phyloP scores from a whole-genome alignment of 306 rosid genomes.

The Neltuma alba region DNA sequence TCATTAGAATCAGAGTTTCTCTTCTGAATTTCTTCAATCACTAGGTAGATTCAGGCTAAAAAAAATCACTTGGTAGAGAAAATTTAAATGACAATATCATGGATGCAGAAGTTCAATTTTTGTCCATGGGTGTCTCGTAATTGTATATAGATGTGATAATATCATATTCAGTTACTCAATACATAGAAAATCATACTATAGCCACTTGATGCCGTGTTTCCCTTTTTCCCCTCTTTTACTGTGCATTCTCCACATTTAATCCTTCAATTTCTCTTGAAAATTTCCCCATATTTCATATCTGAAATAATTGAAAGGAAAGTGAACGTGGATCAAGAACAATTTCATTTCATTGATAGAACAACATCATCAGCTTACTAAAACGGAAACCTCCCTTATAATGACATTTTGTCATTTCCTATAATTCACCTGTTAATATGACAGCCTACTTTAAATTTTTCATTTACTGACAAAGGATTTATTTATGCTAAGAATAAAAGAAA shows the following conservation, averaged over 20 bases:
- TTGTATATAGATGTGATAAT: conserved; percentile 32
- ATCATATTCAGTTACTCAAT: neutral
- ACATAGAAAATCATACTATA: conserved; percentile 4
- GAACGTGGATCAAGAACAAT: neutral
- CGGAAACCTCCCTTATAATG: neutral
- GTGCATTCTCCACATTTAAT: neutral
- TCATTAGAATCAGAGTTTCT: conserved; percentile 40
- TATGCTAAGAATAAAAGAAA: neutral
- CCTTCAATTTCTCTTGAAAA: neutral
- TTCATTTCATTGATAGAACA: neutral
- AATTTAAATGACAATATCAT: neutral
- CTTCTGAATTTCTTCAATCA: conserved; percentile 44
- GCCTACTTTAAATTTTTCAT: neutral
- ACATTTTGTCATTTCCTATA: neutral
- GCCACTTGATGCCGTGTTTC: neutral
- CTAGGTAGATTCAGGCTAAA: too few relatives aligned
- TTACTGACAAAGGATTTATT: neutral
- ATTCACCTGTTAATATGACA: neutral
- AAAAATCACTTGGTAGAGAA: conserved; percentile 34
- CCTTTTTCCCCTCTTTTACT: neutral
- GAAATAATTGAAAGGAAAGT: neutral
- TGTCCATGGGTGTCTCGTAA: neutral
- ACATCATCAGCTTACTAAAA: neutral
- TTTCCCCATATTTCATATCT: neutral
- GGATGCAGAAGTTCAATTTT: conserved; percentile 15